A percentile compares a stretch with the other conserved stretches of the same genome.
phyloP scores from a whole-genome alignment of 2,329 filamentous ascomycete species.

The Drechslera avenae region DNA sequence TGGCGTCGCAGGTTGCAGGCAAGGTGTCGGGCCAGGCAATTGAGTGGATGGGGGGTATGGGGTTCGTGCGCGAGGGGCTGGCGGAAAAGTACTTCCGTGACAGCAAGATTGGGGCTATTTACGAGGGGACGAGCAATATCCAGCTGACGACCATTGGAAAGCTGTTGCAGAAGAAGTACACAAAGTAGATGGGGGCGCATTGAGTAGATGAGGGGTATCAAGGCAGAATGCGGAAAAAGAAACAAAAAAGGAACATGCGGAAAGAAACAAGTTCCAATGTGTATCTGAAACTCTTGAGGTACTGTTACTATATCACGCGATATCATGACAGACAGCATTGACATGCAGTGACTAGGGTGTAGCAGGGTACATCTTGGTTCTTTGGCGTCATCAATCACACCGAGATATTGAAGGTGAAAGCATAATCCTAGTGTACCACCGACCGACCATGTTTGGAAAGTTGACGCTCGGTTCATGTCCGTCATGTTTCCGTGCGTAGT shows the following conservation, averaged over 20 bases:
- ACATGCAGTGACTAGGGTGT: too few species aligned
- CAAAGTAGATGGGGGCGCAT: slow-evolving; percentile 50
- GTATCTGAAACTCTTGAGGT: too few species aligned
- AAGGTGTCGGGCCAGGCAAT: slow-evolving; percentile 83
- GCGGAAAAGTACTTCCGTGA: slow-evolving; percentile 98
- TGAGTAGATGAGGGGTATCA: neutral
- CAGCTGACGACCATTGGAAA: slow-evolving; percentile 74
- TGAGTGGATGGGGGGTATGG: slow-evolving; percentile 99
- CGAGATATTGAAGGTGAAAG: too few species aligned
- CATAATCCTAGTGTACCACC: too few species aligned
- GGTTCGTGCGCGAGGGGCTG: slow-evolving; percentile 92
- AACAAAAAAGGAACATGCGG: neutral
- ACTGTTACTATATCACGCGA: too few species aligned
- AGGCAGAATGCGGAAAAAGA: neutral
- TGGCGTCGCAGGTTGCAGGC: slow-evolving; percentile 88
- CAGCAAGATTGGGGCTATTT: slow-evolving; percentile 98
- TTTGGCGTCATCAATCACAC: too few species aligned
- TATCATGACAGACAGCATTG: too few species aligned
- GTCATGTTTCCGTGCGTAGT: neutral
- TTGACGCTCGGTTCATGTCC: neutral
- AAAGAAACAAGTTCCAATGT: too few species aligned
- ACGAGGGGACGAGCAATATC: slow-evolving; percentile 86
- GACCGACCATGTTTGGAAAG: too few species aligned
- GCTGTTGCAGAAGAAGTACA: slow-evolving; percentile 71
- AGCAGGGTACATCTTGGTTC: too few species aligned